Percentiles rank a stretch among this genome's conserved stretches.
Conservation (phyloP, 371 early-diverging fungal species). For the Rhizomucor pusillus region DNA sequence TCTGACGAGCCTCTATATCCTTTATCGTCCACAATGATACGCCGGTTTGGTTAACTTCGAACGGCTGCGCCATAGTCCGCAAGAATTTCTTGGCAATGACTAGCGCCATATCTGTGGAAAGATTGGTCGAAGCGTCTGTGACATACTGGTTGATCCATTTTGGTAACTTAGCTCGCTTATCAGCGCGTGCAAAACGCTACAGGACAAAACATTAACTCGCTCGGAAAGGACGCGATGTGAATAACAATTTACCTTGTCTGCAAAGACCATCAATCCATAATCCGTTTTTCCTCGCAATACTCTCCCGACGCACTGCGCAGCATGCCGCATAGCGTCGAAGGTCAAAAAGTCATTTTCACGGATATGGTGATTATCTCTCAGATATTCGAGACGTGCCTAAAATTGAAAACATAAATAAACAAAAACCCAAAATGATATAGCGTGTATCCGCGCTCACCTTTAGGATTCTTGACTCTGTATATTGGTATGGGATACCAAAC, state of each 20-base stretch:
- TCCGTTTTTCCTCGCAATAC: constrained; percentile 98
- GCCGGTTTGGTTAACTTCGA: constrained; percentile 69
- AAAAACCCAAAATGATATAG: neutral
- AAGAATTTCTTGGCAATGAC: constrained; percentile 93
- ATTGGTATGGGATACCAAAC: constrained; percentile 99
- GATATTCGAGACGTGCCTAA: constrained; percentile 93
- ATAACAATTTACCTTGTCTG: constrained; percentile 81
- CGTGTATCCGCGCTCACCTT: constrained; percentile 49
- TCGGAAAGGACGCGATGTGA: neutral
- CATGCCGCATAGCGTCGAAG: constrained; percentile 99
- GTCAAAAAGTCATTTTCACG: constrained; percentile 99
- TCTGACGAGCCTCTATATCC: constrained; percentile 56
- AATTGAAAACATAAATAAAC: neutral
- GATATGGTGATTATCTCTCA: constrained; percentile 91
- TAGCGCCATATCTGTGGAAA: constrained; percentile 99
- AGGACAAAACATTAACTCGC: neutral
- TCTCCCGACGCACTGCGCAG: constrained; percentile 99
- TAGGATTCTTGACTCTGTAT: constrained; percentile 95
- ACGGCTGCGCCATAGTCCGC: constrained; percentile 96
- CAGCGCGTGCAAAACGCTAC: constrained; percentile 89
- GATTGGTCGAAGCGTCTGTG: constrained; percentile 87
- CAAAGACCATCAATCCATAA: constrained; percentile 99
- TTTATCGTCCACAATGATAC: constrained; percentile 62
- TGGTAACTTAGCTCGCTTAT: constrained; percentile 97
- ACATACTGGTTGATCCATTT: constrained; percentile 97